Evolutionary conservation across 1,284 basidiomycete species (phyloP), one percentile per base, ranked within the genome.

Genomic region (Boletellus deceptivus): DNA sequence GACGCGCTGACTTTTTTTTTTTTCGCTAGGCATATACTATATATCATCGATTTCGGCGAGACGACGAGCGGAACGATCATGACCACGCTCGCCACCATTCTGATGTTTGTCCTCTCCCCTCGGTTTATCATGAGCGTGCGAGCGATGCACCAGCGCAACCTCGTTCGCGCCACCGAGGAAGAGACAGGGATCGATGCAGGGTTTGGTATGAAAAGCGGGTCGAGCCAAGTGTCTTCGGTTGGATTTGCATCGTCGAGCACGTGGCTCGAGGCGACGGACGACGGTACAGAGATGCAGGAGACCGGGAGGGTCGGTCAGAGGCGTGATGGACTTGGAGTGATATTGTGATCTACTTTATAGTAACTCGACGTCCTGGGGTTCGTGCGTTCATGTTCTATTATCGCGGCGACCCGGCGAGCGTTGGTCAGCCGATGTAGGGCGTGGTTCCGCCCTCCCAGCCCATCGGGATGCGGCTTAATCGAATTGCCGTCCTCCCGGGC

Each of bases 61-160:
- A 17, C 16, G 1, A 8, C 1, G 4, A 0, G n/a, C 4, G 55
- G 27, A 11, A n/a, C 4, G 5, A 34, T 53, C 3, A 6, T 50
- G 18, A 24, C 18, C 29, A 4, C 7, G 13, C 0, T 63, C 34
- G 6, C 43, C 24, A 35, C 24, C 24, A 24, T 52, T 33, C 3
- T 45, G n/a, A 27, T 65, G 37, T 65, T 43, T 22, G 20, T 34
- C 6, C 48, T 61, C 41, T 29, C 60, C 1, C 60, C 60, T n/a
- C 57, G 60, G 20, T 60, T 60, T 38, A 52, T 60, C 38, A 50
- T 60, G 11, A 59, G 38, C 35, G 46, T 60, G 16, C 58, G 60
- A 7, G 48, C 49, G 13, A 3, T 63, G 33, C 37, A 60, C 41
- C 2, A 17, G 4, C 36, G 17, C 8, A 58, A 10, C 13, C 8